A percentile compares a stretch with the other conserved stretches of the same genome.
These are phyloP conservation scores for Scleroderma bovista DNA, from an alignment of 768 basidiomycete genomes.

Conservation along the genomic window DNA sequence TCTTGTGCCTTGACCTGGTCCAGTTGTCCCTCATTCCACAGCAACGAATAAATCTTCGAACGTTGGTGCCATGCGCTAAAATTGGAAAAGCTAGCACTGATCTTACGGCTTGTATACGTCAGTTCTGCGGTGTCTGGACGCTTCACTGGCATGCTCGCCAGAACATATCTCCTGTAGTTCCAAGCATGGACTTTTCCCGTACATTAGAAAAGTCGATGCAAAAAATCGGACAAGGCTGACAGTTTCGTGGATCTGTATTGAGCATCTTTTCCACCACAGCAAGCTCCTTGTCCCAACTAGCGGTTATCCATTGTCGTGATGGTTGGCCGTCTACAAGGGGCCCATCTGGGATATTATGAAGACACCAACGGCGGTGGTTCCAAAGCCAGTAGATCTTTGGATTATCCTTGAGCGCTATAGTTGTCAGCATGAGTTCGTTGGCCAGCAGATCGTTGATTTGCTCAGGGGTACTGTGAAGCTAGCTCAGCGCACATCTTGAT, in stretches of 20 bases:
- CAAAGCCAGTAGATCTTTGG: constrained; percentile 99
- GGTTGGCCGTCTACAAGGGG: constrained; percentile 45
- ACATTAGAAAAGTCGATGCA: constrained; percentile 3
- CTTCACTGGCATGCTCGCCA: constrained; percentile 60
- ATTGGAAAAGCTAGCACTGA: constrained; percentile 91
- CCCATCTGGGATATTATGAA: constrained; percentile 77
- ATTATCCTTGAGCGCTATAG: constrained; percentile 69
- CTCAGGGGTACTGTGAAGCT: constrained; percentile 45
- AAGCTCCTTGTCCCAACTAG: constrained; percentile 82
- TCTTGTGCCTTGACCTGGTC: constrained; percentile 55
- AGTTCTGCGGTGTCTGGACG: constrained; percentile 64
- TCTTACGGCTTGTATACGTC: constrained; percentile 83
- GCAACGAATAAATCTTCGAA: constrained; percentile 64
- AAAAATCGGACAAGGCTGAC: constrained; percentile 40
- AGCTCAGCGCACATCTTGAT: constrained; percentile 5
- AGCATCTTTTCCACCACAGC: constrained; percentile 90
- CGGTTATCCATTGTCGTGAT: constrained; percentile 63
- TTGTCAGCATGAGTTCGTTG: constrained; percentile 77
- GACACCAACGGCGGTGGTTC: constrained; percentile 96
- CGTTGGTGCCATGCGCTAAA: constrained; percentile 99
- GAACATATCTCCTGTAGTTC: constrained; percentile 87
- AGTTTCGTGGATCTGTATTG: constrained; percentile 87
- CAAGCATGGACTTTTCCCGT: constrained; percentile 76
- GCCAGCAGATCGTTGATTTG: constrained; percentile 59
- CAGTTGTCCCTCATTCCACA: constrained; percentile 58